Evolutionary conservation across 148 eudicot genomes (phyloP).

Genomic region (Chenopodium quinoa): DNA sequence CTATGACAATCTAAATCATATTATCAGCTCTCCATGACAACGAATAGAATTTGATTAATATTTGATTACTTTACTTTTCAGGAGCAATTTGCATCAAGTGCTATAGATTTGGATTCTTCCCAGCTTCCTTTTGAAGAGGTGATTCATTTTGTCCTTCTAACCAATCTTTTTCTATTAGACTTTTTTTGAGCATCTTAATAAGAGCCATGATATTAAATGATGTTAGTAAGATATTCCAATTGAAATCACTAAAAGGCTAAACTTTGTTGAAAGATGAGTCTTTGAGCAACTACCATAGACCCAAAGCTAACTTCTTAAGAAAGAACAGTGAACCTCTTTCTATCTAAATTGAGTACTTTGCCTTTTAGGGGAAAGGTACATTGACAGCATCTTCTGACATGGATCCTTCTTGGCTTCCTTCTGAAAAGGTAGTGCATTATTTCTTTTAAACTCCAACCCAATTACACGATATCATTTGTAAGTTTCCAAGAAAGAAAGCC

Average conservation of each 20-base stretch:
- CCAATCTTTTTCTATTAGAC: background rate
- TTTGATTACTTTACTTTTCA: slow-evolving; percentile 8
- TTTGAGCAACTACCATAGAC: background rate
- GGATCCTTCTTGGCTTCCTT: slow-evolving; percentile 18
- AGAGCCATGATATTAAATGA: background rate
- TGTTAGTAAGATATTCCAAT: background rate
- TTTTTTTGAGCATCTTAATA: background rate
- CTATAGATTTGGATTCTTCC: slow-evolving; percentile 21
- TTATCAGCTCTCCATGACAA: background rate
- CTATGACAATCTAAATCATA: background rate
- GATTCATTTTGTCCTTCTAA: background rate
- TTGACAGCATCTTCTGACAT: slow-evolving; percentile 14
- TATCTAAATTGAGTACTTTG: background rate
- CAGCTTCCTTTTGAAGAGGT: slow-evolving; percentile 16
- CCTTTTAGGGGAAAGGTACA: slow-evolving; percentile 28
- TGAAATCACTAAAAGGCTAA: background rate
- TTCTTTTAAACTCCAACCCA: background rate
- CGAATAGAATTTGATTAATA: background rate
- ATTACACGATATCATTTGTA: background rate
- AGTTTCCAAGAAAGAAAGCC: background rate
- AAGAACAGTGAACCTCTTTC: background rate
- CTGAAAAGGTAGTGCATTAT: slow-evolving; percentile 15
- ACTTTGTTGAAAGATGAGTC: background rate
- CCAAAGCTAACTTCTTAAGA: background rate
- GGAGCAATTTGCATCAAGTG: slow-evolving; percentile 7